A percentile compares a stretch with the other conserved stretches of the same genome.
phyloP scores from a whole-genome alignment of 352 stramenopile species.

The Aphanomyces astaci region DNA sequence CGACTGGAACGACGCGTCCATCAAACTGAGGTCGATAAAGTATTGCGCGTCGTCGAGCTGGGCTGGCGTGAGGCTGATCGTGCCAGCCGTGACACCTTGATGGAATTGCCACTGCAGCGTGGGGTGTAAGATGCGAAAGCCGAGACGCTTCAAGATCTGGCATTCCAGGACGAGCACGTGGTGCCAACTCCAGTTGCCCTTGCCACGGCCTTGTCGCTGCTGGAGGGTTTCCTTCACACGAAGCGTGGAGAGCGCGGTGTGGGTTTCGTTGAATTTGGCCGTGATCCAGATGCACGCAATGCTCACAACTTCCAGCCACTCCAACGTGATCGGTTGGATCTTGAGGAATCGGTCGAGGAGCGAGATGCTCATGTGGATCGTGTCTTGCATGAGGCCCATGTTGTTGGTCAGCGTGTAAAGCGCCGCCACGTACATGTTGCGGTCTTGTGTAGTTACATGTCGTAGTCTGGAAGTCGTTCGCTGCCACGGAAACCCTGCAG shows the following conservation, averaged over 20 bases:
- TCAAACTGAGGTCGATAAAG: slow-evolving; percentile 7
- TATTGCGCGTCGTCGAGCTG: slow-evolving; percentile 1
- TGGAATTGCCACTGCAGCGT: neutral
- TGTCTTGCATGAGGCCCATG: neutral
- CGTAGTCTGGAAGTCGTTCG: neutral
- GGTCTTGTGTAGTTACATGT: neutral
- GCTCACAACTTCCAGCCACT: slow-evolving; percentile 15
- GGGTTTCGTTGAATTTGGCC: slow-evolving; percentile 7
- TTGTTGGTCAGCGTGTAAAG: slow-evolving; percentile 10
- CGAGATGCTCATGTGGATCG: neutral
- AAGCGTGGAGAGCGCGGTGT: neutral
- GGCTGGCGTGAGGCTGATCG: neutral
- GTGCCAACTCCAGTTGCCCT: slow-evolving; percentile 1
- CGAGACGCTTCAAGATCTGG: slow-evolving; percentile 7
- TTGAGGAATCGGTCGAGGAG: slow-evolving; percentile 14
- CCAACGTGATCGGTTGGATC: neutral
- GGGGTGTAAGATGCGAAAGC: neutral
- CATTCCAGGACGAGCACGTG: slow-evolving; percentile 8
- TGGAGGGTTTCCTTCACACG: slow-evolving; percentile 2
- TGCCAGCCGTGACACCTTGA: neutral
- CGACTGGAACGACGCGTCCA: neutral
- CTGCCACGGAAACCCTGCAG: neutral
- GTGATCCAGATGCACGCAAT: slow-evolving; percentile 11
- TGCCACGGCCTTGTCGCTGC: slow-evolving; percentile 2
- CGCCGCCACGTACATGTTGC: neutral